Conservation (phyloP, 441 rosid genomes). For the Daphne laureola region DNA sequence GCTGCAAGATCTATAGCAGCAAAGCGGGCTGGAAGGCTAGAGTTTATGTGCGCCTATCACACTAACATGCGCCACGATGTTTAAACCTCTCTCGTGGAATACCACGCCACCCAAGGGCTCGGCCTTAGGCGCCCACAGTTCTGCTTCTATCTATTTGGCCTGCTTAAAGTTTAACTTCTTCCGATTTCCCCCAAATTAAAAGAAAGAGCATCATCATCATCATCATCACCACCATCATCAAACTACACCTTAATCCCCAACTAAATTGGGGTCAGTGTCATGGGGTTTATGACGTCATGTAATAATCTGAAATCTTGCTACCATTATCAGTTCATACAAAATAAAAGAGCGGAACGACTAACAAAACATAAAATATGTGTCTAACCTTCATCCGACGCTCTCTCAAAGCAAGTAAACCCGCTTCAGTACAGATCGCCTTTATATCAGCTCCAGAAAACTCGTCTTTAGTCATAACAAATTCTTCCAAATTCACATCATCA, state of each 20-base stretch:
- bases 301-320: too few species aligned
- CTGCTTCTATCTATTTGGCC: too few species aligned
- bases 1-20: constrained; percentile 42
- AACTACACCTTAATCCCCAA: too few species aligned
- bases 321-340: too few species aligned
- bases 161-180: too few species aligned
- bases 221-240: too few species aligned
- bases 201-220: too few species aligned
- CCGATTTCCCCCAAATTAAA: too few species aligned
- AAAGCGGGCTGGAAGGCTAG: constrained; percentile 43
- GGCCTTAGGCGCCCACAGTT: constrained; percentile 40
- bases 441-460: constrained; percentile 98
- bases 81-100: constrained; percentile 41
- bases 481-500: constrained; percentile 94
- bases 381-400: constrained; percentile 96
- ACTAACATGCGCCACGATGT: constrained; percentile 35
- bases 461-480: constrained; percentile 97
- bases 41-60: constrained; percentile 35
- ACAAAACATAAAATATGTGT: neutral
- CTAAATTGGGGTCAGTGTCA: too few species aligned
- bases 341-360: too few species aligned
- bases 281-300: too few species aligned
- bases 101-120: constrained; percentile 62
- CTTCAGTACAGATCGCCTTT: constrained; percentile 93
- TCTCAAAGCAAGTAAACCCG: constrained; percentile 86